These are phyloP conservation scores for Leishmania aethiopica DNA, from an alignment of 208 protist species.

Conservation along the genomic window DNA sequence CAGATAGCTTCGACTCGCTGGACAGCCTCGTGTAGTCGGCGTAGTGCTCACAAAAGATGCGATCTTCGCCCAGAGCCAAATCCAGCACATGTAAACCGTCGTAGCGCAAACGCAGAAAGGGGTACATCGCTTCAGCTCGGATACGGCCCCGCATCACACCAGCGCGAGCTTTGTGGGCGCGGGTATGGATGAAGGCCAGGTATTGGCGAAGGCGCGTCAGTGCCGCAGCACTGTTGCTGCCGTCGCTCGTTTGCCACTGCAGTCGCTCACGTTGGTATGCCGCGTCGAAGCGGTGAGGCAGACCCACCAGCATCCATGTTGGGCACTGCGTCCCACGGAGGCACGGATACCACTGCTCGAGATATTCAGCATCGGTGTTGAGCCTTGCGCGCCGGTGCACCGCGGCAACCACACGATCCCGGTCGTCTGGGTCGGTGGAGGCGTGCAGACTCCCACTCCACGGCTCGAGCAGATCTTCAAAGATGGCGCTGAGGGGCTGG, in stretches of 20 bases:
- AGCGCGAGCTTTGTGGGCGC: constrained; percentile 42
- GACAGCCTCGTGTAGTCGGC: constrained; percentile 17
- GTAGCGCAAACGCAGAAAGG: constrained; percentile 52
- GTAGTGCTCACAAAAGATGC: constrained; percentile 29
- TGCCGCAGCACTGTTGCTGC: neutral
- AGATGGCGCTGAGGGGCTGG: constrained; percentile 41
- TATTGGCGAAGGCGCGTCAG: constrained; percentile 19
- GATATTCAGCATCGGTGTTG: constrained; percentile 33
- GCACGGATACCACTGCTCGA: constrained; percentile 28
- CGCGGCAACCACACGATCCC: constrained; percentile 35
- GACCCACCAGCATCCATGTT: constrained; percentile 3
- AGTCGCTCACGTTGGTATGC: constrained; percentile 24
- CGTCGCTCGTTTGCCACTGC: constrained; percentile 19
- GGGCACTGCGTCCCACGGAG: constrained; percentile 16
- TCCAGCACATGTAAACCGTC: constrained; percentile 44
- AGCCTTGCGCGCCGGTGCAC: constrained; percentile 29
- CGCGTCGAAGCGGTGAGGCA: constrained; percentile 28
- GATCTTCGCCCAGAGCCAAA: constrained; percentile 43
- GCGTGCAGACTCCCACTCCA: constrained; percentile 38
- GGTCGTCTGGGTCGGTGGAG: constrained; percentile 6
- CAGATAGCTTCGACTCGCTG: constrained; percentile 7
- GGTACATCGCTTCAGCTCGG: constrained; percentile 43
- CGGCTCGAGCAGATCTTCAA: constrained; percentile 52
- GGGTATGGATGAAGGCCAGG: constrained; percentile 40
- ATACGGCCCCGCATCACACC: constrained; percentile 36